Evolutionary conservation across 345 rosid genomes (phyloP).

Genomic region (Hypericum androsaemum): DNA sequence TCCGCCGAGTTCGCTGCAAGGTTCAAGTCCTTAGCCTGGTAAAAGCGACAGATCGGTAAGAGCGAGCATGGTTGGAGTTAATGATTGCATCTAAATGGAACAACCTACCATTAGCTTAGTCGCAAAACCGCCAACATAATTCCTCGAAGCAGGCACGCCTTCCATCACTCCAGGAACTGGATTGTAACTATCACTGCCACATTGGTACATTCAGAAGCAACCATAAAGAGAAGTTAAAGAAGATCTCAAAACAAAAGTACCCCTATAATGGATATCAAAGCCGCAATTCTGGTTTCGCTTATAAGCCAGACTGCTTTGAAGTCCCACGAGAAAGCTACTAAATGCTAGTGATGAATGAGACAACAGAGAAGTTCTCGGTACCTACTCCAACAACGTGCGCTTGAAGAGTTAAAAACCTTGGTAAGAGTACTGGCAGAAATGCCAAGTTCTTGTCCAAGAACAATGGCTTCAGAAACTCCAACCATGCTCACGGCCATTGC

Average conservation of each 20-base stretch:
- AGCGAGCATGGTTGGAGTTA: not conserved
- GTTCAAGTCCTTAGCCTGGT: constrained; percentile 80
- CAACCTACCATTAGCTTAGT: constrained; percentile 68
- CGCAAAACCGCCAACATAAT: constrained; percentile 75
- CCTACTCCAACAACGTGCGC: constrained; percentile 96
- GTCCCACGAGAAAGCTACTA: not conserved
- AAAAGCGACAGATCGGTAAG: not conserved
- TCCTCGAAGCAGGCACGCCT: constrained; percentile 81
- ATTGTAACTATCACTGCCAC: constrained; percentile 69
- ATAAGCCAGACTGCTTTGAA: no score
- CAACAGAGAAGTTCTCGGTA: constrained; percentile 12
- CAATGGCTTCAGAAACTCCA: constrained; percentile 86
- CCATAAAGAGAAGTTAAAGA: no score
- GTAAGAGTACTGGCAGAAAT: constrained; percentile 57
- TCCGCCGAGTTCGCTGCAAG: constrained; percentile 62
- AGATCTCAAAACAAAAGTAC: not conserved
- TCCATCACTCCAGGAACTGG: constrained; percentile 98
- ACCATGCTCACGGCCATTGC: constrained; percentile 93
- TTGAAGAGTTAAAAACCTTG: constrained; percentile 71
- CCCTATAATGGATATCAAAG: not conserved
- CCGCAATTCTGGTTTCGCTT: not conserved
- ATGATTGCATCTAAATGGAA: not conserved
- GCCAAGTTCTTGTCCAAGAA: constrained; percentile 84
- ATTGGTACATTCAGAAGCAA: constrained; percentile 7
- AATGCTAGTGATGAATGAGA: constrained; percentile 5